A percentile compares a stretch with the other conserved stretches of the same genome.
Conservation (phyloP, 2,329 filamentous ascomycete species). For the Neonectria ditissima region DNA sequence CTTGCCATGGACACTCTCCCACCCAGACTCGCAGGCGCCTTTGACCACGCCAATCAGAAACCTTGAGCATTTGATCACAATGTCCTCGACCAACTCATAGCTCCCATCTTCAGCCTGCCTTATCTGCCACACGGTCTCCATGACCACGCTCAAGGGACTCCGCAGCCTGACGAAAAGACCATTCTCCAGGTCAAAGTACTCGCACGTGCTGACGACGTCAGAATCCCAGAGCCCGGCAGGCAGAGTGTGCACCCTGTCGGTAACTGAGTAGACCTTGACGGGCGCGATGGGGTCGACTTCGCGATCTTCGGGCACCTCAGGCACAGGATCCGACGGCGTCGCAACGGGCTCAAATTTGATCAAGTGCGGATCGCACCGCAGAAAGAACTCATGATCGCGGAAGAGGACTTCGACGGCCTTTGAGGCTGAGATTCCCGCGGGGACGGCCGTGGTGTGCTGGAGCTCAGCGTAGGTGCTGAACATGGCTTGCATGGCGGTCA, state of each 20-base stretch:
- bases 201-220: constrained; percentile 65
- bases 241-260: constrained; percentile 62
- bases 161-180: constrained; percentile 65
- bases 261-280: constrained; percentile 60
- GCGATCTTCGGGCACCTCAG: constrained; percentile 47
- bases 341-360: constrained; percentile 55
- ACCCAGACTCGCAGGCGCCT: constrained; percentile 63
- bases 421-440: constrained; percentile 49
- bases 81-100: constrained; percentile 61
- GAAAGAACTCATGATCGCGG: constrained; percentile 64
- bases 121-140: constrained; percentile 66
- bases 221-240: constrained; percentile 68
- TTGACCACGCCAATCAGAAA: constrained; percentile 63
- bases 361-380: constrained; percentile 65
- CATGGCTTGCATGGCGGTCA: constrained; percentile 46
- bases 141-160: constrained; percentile 62
- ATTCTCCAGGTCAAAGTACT: constrained; percentile 62
- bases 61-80: constrained; percentile 62
- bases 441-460: constrained; percentile 58
- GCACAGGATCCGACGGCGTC: constrained; percentile 42
- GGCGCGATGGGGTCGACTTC: constrained; percentile 40
- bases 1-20: constrained; percentile 63
- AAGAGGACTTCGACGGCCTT: constrained; percentile 61
- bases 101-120: constrained; percentile 47
- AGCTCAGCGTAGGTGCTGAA: constrained; percentile 59